phyloP scores from a whole-genome alignment of 2,329 filamentous ascomycete species.

The Apiospora pterosperma region DNA sequence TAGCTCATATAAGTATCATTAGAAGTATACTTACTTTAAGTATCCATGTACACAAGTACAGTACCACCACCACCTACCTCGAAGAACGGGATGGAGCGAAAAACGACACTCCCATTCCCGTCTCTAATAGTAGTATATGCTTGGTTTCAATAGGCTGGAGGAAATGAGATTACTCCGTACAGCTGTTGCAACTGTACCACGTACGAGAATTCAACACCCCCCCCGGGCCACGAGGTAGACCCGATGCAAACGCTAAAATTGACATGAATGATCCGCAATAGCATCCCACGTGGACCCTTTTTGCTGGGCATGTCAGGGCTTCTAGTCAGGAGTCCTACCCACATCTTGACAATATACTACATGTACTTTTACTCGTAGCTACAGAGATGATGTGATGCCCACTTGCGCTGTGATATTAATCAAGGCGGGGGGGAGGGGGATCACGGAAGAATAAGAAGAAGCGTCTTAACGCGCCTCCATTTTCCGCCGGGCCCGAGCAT shows the following conservation, averaged over 20 bases:
- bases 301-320: background rate
- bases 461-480: background rate
- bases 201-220: background rate
- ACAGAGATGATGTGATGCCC: background rate
- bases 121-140: background rate
- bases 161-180: background rate
- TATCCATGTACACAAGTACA: too few relatives aligned
- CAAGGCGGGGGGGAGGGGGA: too few relatives aligned
- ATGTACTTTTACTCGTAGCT: background rate
- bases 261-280: background rate
- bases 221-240: background rate
- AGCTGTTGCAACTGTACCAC: too few relatives aligned
- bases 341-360: background rate
- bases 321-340: background rate
- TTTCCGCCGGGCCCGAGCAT: background rate
- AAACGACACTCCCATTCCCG: too few relatives aligned
- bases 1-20: too few relatives aligned
- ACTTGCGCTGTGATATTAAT: background rate
- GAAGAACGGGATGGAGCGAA: too few relatives aligned
- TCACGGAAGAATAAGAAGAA: background rate
- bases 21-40: too few relatives aligned
- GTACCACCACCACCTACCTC: too few relatives aligned
- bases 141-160: background rate
- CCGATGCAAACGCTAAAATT: background rate
- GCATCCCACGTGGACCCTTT: background rate